Percentiles rank a stretch among this genome's conserved stretches.
phyloP scores from a whole-genome alignment of 768 basidiomycete species.

The Gautieria morchelliformis region DNA sequence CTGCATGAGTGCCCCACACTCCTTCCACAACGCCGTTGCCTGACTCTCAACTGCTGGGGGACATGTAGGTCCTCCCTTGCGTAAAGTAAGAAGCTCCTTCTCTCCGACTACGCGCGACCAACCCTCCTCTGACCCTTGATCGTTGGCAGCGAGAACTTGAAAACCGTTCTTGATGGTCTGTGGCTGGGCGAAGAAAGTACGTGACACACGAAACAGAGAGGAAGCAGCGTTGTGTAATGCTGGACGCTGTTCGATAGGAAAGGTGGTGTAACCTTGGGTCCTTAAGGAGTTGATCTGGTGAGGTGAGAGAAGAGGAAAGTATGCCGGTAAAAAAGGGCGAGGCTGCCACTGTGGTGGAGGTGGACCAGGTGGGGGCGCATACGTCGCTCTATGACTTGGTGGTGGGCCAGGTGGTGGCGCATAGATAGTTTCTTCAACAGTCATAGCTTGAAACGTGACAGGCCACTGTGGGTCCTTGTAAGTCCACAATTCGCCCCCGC shows the following conservation, averaged over 20 bases:
- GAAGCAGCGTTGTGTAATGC: slow-evolving; percentile 5
- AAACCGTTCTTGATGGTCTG: neutral
- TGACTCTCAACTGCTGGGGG: slow-evolving; percentile 1
- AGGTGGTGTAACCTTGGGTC: slow-evolving; percentile 1
- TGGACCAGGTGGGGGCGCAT: slow-evolving; percentile 3
- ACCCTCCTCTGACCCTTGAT: slow-evolving; percentile 13
- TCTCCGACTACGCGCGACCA: slow-evolving; percentile 12
- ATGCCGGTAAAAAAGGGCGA: neutral
- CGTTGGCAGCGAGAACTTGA: neutral
- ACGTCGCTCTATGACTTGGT: neutral
- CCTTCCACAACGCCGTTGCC: slow-evolving; percentile 5
- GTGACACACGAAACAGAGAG: slow-evolving; percentile 5
- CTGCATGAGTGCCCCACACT: slow-evolving; percentile 9
- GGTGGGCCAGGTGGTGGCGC: slow-evolving; percentile 4
- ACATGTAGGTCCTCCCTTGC: slow-evolving; percentile 5
- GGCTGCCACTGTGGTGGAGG: neutral
- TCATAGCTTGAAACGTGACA: neutral
- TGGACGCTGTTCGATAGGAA: neutral
- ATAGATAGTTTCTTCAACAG: neutral
- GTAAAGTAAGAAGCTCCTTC: slow-evolving; percentile 12
- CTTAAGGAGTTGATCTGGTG: neutral
- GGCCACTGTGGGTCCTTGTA: too few relatives aligned
- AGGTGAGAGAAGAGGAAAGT: neutral
- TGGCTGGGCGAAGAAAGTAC: slow-evolving; percentile 8
- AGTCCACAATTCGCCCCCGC: too few relatives aligned